These are phyloP conservation scores for Trypanosoma cruzi DNA, from an alignment of 208 protist genomes.

Conservation along the genomic window DNA sequence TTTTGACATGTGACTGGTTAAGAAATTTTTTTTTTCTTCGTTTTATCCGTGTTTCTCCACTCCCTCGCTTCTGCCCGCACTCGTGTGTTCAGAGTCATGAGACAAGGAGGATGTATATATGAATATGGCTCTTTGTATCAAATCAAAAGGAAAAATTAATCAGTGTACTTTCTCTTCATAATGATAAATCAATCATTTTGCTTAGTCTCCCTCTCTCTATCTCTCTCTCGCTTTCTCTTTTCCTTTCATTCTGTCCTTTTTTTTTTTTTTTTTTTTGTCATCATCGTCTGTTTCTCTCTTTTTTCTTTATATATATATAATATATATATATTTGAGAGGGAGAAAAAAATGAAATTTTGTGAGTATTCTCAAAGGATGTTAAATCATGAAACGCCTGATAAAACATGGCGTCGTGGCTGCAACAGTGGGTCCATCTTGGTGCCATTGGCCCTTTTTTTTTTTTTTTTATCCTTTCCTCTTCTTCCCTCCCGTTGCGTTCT, in stretches of 20 bases:
- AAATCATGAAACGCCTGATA: too few relatives aligned
- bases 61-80: too few relatives aligned
- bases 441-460: not conserved
- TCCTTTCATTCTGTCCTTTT: not conserved
- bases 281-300: not conserved
- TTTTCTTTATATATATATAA: too few relatives aligned
- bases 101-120: too few relatives aligned
- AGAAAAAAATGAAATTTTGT: too few relatives aligned
- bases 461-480: not conserved
- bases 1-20: not conserved
- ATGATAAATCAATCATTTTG: not conserved
- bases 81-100: not conserved
- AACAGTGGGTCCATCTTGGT: too few relatives aligned
- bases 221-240: not conserved
- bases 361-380: too few relatives aligned
- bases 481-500: not conserved
- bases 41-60: not conserved
- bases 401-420: too few relatives aligned
- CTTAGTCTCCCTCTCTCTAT: not conserved
- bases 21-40: slow-evolving; percentile 1
- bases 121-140: not conserved
- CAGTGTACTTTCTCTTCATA: not conserved
- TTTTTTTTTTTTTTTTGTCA: not conserved
- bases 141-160: not conserved
- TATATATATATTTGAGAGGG: too few relatives aligned